Conservation (phyloP, 208 protist genomes). For the Leishmania guyanensis region DNA sequence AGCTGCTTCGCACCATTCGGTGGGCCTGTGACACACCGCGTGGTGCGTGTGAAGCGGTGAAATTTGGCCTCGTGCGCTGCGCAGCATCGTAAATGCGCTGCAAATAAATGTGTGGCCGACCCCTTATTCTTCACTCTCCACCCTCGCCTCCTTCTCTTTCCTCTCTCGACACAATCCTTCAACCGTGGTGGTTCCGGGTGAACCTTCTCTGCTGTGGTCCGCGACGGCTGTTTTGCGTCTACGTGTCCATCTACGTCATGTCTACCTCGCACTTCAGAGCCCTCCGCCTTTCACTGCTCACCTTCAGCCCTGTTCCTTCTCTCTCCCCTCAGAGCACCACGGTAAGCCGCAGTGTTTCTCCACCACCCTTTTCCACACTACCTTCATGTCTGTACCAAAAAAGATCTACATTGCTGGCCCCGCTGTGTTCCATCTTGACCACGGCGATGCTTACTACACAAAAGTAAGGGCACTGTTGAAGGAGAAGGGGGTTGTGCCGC, state of each 20-base stretch:
- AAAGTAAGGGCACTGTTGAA: constrained; percentile 46
- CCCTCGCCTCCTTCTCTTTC: neutral
- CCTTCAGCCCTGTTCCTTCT: neutral
- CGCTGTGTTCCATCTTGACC: constrained; percentile 70
- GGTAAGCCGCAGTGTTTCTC: neutral
- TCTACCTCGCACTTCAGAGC: neutral
- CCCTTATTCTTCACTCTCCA: no score
- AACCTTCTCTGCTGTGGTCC: neutral
- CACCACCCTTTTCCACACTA: neutral
- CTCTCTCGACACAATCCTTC: neutral
- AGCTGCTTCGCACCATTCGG: neutral
- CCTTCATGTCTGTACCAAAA: constrained; percentile 25
- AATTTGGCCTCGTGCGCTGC: neutral
- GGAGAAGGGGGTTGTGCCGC: constrained; percentile 41
- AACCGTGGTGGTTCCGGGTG: neutral
- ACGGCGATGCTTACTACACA: constrained; percentile 60
- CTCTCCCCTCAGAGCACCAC: neutral
- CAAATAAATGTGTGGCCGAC: neutral
- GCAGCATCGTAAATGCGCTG: neutral
- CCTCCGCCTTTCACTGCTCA: neutral
- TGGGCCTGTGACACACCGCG: neutral
- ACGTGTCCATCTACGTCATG: neutral
- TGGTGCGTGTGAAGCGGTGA: neutral
- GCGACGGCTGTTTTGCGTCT: neutral
- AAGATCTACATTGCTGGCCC: constrained; percentile 86